Evolutionary conservation across 495 filamentous ascomycete genomes (phyloP).

Genomic region (Chlorociboria aeruginascens): DNA sequence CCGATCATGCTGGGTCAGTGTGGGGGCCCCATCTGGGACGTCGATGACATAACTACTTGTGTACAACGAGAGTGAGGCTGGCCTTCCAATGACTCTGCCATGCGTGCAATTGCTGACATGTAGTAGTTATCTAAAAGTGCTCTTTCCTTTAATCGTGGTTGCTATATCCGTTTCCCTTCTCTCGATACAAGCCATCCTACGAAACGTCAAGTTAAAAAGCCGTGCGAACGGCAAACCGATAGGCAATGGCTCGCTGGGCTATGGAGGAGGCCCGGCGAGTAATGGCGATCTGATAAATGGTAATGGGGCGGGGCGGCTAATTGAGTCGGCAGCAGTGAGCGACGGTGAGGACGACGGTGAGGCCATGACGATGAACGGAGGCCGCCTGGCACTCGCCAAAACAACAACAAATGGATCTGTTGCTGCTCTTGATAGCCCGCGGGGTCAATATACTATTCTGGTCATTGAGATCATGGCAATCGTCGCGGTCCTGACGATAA

Average conservation of each 20-base stretch:
- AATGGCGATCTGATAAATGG: slow-evolving; percentile 1
- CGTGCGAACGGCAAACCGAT: slow-evolving; percentile 38
- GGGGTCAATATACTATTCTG: slow-evolving; percentile 56
- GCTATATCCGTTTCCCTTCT: slow-evolving; percentile 60
- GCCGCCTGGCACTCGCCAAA: slow-evolving; percentile 45
- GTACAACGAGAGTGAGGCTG: slow-evolving; percentile 73
- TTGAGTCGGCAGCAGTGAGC: background rate
- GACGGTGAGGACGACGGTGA: slow-evolving; percentile 51
- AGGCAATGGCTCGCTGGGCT: slow-evolving; percentile 19
- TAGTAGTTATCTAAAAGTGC: slow-evolving; percentile 67
- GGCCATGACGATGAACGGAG: slow-evolving; percentile 45
- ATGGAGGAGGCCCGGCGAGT: background rate
- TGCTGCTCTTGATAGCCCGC: slow-evolving; percentile 65
- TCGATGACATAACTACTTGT: slow-evolving; percentile 81
- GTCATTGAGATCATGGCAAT: slow-evolving; percentile 64
- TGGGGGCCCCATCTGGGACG: slow-evolving; percentile 66
- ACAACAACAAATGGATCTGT: slow-evolving; percentile 51
- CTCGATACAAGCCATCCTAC: slow-evolving; percentile 36
- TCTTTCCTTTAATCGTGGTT: slow-evolving; percentile 65
- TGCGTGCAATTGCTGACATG: slow-evolving; percentile 2
- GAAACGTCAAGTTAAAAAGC: slow-evolving; percentile 33
- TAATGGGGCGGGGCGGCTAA: background rate
- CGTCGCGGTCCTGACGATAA: slow-evolving; percentile 55
- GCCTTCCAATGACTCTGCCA: background rate
- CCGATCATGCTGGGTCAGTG: slow-evolving; percentile 52